phyloP scores from a whole-genome alignment of 1,139 yeast genomes.

The Candida sp. region DNA sequence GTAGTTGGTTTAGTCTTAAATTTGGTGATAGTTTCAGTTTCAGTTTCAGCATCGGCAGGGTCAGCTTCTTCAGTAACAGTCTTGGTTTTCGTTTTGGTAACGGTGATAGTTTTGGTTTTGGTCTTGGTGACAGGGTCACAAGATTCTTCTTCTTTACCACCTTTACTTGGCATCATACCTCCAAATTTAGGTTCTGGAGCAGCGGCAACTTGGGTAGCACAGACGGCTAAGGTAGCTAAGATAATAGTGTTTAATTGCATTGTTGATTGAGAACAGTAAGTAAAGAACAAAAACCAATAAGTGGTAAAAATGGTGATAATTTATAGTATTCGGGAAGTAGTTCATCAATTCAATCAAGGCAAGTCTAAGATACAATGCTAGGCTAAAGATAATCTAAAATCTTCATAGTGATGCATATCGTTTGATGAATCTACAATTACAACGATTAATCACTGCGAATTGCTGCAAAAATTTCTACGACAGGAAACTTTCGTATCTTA shows the following conservation, averaged over 20 bases:
- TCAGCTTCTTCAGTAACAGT: constrained; percentile 1
- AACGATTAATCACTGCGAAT: not conserved
- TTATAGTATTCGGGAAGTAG: not conserved
- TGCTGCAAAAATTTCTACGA: not conserved
- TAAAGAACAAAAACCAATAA: not conserved
- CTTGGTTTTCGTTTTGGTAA: not conserved
- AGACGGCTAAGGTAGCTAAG: not conserved
- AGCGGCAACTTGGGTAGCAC: constrained; percentile 1
- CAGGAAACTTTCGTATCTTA: not conserved
- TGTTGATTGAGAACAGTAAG: not conserved
- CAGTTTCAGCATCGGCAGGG: not conserved
- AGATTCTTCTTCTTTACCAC: constrained; percentile 1
- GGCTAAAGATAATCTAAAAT: too few species aligned
- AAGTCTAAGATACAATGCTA: too few species aligned
- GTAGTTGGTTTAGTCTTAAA: not conserved
- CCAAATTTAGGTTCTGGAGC: constrained; percentile 1
- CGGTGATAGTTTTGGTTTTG: not conserved
- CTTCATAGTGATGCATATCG: too few species aligned
- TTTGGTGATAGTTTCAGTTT: not conserved
- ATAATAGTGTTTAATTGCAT: constrained; percentile 1
- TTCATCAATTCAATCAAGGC: too few species aligned
- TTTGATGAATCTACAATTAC: not conserved
- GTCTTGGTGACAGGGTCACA: not conserved
- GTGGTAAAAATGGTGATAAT: not conserved
- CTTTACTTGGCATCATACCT: not conserved